Conservation (phyloP, 1,139 yeast species). For the Trichomonascaceae sp. region DNA sequence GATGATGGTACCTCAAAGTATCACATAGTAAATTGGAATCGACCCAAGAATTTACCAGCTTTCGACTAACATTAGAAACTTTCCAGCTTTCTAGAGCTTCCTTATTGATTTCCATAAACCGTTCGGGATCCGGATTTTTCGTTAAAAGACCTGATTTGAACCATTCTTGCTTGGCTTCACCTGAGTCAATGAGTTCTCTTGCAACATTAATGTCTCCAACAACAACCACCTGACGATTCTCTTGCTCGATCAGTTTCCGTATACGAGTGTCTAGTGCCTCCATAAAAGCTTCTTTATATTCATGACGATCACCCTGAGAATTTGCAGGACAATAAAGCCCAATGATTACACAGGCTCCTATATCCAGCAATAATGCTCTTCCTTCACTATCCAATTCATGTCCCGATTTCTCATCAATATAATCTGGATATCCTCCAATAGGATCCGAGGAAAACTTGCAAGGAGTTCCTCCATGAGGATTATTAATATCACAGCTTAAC, state of each 20-base stretch:
- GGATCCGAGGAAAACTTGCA: constrained; percentile 26
- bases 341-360: constrained; percentile 56
- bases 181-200: constrained; percentile 75
- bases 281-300: constrained; percentile 53
- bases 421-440: constrained; percentile 71
- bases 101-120: constrained; percentile 18
- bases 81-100: constrained; percentile 25
- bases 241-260: constrained; percentile 38
- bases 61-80: constrained; percentile 22
- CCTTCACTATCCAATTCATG: constrained; percentile 73
- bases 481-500: constrained; percentile 33
- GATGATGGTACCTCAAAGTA: constrained; percentile 54
- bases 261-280: constrained; percentile 55
- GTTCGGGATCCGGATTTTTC: constrained; percentile 28
- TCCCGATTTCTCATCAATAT: constrained; percentile 36
- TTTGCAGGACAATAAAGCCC: constrained; percentile 92
- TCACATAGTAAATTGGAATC: constrained; percentile 42
- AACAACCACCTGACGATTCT: constrained; percentile 57
- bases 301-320: constrained; percentile 72
- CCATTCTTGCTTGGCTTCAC: constrained; percentile 54
- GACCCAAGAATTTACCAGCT: constrained; percentile 29
- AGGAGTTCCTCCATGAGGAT: constrained; percentile 12
- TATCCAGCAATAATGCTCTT: constrained; percentile 67
- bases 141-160: constrained; percentile 27
- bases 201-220: constrained; percentile 88